Evolutionary conservation across 352 stramenopile genomes (phyloP).

Genomic region (Plasmopara viticola): DNA sequence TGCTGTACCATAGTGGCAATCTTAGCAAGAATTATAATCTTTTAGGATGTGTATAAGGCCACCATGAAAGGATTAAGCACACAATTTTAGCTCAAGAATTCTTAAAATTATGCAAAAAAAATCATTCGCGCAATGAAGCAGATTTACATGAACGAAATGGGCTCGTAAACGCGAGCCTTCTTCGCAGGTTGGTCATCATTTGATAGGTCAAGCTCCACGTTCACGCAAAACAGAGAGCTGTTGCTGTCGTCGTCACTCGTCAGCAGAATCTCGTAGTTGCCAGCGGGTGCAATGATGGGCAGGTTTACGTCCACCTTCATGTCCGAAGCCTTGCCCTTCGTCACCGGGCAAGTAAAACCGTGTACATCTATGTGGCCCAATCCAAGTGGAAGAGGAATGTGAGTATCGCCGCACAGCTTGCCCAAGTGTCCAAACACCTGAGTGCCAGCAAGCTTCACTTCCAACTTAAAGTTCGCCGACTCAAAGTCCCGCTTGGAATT

Average conservation of each 20-base stretch:
- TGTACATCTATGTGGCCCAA: conserved; percentile 83
- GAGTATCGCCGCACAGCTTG: conserved; percentile 69
- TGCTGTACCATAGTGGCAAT: too few relatives aligned
- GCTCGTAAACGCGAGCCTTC: conserved; percentile 67
- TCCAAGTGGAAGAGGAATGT: conserved; percentile 72
- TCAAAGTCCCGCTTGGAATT: conserved; percentile 62
- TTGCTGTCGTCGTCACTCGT: conserved; percentile 43
- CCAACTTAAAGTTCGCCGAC: conserved; percentile 59
- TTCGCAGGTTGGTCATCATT: conserved; percentile 24
- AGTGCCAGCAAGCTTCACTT: conserved; percentile 62
- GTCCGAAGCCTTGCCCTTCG: conserved; percentile 53
- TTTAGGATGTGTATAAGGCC: too few relatives aligned
- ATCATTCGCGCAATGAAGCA: neutral
- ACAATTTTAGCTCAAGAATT: too few relatives aligned
- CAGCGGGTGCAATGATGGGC: conserved; percentile 64
- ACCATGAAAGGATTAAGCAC: too few relatives aligned
- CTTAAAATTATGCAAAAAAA: too few relatives aligned
- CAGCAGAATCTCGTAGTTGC: conserved; percentile 80
- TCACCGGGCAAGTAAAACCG: conserved; percentile 68
- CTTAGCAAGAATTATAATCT: too few relatives aligned
- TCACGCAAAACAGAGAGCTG: conserved; percentile 64
- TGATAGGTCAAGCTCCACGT: conserved; percentile 65
- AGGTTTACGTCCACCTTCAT: conserved; percentile 80
- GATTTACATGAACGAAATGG: conserved; percentile 58
- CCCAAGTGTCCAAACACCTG: conserved; percentile 70